Evolutionary conservation across 2,329 filamentous ascomycete species (phyloP).

Genomic region (Fusarium concolor): DNA sequence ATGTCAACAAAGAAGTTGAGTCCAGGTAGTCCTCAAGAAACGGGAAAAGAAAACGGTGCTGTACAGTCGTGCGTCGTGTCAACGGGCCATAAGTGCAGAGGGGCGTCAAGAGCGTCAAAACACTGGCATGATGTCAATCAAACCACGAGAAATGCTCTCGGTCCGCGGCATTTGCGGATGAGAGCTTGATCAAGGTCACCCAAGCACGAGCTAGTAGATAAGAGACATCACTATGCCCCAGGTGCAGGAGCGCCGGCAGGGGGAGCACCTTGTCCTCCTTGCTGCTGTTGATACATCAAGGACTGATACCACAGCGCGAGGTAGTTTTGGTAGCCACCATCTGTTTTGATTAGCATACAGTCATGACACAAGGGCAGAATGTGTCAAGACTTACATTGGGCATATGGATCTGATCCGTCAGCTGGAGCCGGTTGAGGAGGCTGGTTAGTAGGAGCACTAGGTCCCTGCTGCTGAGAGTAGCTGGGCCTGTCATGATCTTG

Average conservation of each 20-base stretch:
- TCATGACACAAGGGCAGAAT: not conserved
- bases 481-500: slow-evolving; percentile 67
- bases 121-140: slow-evolving; percentile 49
- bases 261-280: slow-evolving; percentile 53
- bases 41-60: slow-evolving; percentile 40
- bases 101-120: slow-evolving; percentile 39
- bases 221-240: slow-evolving; percentile 53
- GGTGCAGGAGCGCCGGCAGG: slow-evolving; percentile 52
- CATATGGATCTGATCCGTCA: slow-evolving; percentile 76
- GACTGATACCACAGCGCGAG: slow-evolving; percentile 85
- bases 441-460: slow-evolving; percentile 57
- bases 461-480: slow-evolving; percentile 63
- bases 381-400: slow-evolving; percentile 69
- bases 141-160: slow-evolving; percentile 47
- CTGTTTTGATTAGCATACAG: slow-evolving; percentile 52
- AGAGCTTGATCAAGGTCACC: slow-evolving; percentile 51
- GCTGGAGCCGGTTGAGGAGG: slow-evolving; percentile 59
- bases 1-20: slow-evolving; percentile 46
- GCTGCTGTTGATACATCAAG: slow-evolving; percentile 59
- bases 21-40: slow-evolving; percentile 45
- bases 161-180: slow-evolving; percentile 38
- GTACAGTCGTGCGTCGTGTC: slow-evolving; percentile 51
- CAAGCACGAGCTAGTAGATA: slow-evolving; percentile 46
- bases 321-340: slow-evolving; percentile 86
- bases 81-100: slow-evolving; percentile 45